Conservation (phyloP, 2,329 filamentous ascomycete species). For the Pseudonectria foliicola region DNA sequence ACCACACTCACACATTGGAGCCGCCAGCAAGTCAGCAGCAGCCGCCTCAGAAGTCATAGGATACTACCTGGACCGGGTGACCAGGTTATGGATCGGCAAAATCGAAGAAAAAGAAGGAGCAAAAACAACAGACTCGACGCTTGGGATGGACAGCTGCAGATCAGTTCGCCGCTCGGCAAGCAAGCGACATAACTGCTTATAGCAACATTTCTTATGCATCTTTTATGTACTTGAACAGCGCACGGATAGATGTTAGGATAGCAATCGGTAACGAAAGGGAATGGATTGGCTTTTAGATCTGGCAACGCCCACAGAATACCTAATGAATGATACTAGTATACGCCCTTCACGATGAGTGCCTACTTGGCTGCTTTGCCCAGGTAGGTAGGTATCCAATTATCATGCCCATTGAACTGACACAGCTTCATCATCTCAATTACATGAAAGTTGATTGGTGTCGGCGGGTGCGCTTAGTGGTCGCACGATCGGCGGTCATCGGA, state of each 20-base stretch:
- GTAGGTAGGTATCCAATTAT: no score
- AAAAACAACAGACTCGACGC: not conserved
- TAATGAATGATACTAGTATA: no score
- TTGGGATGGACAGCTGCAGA: not conserved
- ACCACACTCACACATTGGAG: conserved; percentile 81
- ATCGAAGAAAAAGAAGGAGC: no score
- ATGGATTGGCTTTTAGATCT: conserved; percentile 4
- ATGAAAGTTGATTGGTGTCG: no score
- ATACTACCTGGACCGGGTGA: not conserved
- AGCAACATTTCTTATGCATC: not conserved
- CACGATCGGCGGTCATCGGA: conserved; percentile 23
- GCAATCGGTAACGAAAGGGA: conserved; percentile 7
- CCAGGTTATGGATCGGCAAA: not conserved
- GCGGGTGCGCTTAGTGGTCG: no score
- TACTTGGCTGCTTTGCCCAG: no score
- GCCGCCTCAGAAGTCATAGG: conserved; percentile 14
- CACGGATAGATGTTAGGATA: not conserved
- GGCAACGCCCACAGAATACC: no score
- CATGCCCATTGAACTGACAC: no score
- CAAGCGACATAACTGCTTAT: no score
- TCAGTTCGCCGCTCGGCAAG: no score
- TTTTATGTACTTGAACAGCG: not conserved
- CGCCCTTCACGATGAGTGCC: no score
- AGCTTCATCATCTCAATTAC: no score
- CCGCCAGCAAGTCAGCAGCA: conserved; percentile 47